phyloP scores from a whole-genome alignment of 148 eudicot species.

The Diospyros lotus region DNA sequence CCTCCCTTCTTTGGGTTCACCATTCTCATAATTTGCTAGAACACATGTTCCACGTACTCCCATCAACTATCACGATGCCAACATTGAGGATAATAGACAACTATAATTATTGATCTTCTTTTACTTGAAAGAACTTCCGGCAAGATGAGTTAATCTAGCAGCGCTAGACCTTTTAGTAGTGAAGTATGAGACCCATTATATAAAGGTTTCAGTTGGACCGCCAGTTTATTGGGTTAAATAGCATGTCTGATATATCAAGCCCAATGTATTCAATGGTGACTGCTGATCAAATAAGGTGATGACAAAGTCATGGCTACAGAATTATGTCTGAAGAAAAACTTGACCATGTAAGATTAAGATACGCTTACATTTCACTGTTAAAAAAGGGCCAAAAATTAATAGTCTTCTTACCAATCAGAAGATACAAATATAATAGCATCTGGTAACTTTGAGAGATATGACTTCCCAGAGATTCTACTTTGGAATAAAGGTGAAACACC shows the following conservation, averaged over 20 bases:
- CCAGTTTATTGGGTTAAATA: neutral
- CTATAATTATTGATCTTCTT: too few species aligned
- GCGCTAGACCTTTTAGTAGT: neutral
- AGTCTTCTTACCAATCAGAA: conserved; percentile 23
- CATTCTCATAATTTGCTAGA: too few species aligned
- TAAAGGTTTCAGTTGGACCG: neutral
- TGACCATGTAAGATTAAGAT: neutral
- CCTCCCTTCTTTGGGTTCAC: too few species aligned
- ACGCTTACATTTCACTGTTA: neutral
- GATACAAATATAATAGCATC: conserved; percentile 18
- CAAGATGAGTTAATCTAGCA: neutral
- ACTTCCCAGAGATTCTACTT: conserved; percentile 2
- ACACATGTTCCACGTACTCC: too few species aligned
- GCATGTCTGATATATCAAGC: neutral
- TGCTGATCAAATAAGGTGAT: neutral
- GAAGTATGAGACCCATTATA: too few species aligned
- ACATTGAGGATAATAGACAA: too few species aligned
- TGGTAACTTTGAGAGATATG: conserved; percentile 19
- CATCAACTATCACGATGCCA: too few species aligned
- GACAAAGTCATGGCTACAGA: neutral
- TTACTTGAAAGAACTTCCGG: too few species aligned
- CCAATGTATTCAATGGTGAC: neutral
- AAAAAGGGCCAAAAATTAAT: neutral
- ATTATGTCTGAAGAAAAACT: conserved; percentile 1
- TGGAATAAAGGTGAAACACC: conserved; percentile 25